Conservation (phyloP, 129 eudicot species). For the Helichrysum umbraculigerum region DNA sequence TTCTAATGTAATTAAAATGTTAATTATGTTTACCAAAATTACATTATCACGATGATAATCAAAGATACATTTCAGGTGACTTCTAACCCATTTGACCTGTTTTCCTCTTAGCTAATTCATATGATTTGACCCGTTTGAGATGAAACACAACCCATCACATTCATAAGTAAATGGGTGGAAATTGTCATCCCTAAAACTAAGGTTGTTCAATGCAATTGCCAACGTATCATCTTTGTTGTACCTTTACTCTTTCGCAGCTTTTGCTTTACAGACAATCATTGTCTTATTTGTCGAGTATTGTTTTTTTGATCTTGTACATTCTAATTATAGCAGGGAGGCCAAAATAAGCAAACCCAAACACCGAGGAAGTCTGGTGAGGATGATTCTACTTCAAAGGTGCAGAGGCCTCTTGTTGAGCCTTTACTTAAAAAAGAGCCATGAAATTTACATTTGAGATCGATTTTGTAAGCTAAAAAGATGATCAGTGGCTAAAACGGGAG, state of each 20-base stretch:
- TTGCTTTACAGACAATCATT: background rate
- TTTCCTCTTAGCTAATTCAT: no score
- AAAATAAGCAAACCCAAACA: slow-evolving; percentile 53
- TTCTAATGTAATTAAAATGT: no score
- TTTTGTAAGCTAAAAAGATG: slow-evolving; percentile 16
- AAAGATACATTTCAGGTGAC: no score
- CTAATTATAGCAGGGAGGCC: slow-evolving; percentile 54
- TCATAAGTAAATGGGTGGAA: background rate
- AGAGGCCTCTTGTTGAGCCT: slow-evolving; percentile 50
- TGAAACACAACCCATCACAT: background rate
- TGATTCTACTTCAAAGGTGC: slow-evolving; percentile 44
- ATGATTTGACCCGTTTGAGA: no score
- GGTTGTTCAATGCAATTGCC: background rate
- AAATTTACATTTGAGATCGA: slow-evolving; percentile 15
- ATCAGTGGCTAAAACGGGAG: background rate
- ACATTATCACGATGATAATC: background rate
- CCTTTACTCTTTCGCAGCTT: background rate
- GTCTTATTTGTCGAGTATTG: background rate
- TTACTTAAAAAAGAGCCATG: slow-evolving; percentile 39
- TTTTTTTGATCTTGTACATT: background rate
- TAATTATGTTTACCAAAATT: background rate
- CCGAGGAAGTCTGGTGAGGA: slow-evolving; percentile 59
- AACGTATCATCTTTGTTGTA: background rate
- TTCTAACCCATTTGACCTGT: no score
- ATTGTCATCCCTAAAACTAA: background rate